Base-by-base conservation (phyloP, 495 filamentous ascomycete genomes). In the Penicillium cataractarum region DNA sequence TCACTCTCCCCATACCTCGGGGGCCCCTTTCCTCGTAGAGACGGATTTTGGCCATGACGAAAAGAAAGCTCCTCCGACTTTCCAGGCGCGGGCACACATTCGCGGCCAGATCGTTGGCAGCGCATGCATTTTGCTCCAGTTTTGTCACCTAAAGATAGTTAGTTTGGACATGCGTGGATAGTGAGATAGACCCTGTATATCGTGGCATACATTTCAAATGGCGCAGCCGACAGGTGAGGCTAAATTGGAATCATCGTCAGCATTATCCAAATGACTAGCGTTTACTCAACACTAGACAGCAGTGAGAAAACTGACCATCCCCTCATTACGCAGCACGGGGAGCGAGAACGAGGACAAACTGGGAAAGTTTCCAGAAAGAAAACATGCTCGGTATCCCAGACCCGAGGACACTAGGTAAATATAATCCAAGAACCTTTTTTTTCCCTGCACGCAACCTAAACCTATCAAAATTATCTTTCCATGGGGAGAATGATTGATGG, bases 181-280 rank as follows among this genome's bases (percentile, higher is more conserved):
- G n/a, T n/a, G n/a, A n/a, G 22, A 15, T 27, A 13, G 12, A 46
- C 6, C 26, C 39, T 0, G 59, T 51, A 37, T 39, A 46, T 31
- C 19, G 7, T 4, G 21, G 57, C 60, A 48, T 69, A 80, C 77
- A 80, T 78, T 78, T 80, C 65, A 80, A 65, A 75, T 80, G 77
- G 73, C 77, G 77, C 70, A 77, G 66, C 68, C 77, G 77, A 69
- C 77, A 80, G 29, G 77, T 80, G 62, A 80, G 77, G 73, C 77
- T 80, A 61, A 46, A 58, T 22, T 1, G 12, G 3, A 3, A 12
- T 46, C 42, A 56, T 19, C 19, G 54, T 55, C 55, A 49, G 61
- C 46, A 66, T n/a, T n/a, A n/a, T n/a, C n/a, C n/a, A n/a, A n/a
- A n/a, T n/a, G n/a, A n/a, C n/a, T n/a, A n/a, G n/a, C n/a, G n/a